Evolutionary conservation across 257 asterid genomes (phyloP).

Genomic region (Nicotiana benthamiana): DNA sequence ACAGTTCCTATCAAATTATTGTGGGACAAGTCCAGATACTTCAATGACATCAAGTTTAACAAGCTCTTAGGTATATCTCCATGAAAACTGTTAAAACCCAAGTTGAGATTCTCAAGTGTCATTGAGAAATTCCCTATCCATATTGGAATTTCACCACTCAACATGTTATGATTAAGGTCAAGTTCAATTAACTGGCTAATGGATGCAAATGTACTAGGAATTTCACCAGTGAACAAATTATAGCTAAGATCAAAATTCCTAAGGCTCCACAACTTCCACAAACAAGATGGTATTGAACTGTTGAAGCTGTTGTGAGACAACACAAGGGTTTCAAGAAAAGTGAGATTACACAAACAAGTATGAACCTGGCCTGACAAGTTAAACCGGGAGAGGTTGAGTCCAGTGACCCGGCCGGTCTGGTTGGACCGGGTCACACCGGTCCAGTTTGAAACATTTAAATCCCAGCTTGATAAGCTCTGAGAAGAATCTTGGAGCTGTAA

Average conservation of each 20-base stretch:
- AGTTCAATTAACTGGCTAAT: constrained; percentile 30
- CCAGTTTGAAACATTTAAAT: constrained; percentile 26
- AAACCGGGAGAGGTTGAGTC: constrained; percentile 64
- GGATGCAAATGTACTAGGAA: constrained; percentile 29
- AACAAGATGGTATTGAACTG: constrained; percentile 54
- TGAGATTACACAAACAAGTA: constrained; percentile 63
- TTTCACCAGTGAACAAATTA: constrained; percentile 35
- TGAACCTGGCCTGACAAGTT: constrained; percentile 52
- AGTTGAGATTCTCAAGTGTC: constrained; percentile 37
- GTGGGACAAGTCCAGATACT: constrained; percentile 60
- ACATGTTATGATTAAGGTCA: constrained; percentile 55
- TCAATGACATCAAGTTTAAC: constrained; percentile 33
- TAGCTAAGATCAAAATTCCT: constrained; percentile 53
- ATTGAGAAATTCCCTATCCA: constrained; percentile 70
- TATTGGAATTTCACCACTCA: constrained; percentile 39
- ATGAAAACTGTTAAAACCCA: constrained; percentile 48
- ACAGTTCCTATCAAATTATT: constrained; percentile 50
- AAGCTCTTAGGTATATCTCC: constrained; percentile 59
- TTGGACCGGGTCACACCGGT: constrained; percentile 52
- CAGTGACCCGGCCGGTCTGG: constrained; percentile 48
- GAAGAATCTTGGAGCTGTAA: constrained; percentile 47
- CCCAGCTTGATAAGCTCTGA: constrained; percentile 46
- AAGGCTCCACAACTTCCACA: constrained; percentile 36
- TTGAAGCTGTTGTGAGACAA: constrained; percentile 55
- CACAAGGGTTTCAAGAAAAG: constrained; percentile 48